phyloP scores from a whole-genome alignment of 306 rosid species.

The Quercus mongolica region DNA sequence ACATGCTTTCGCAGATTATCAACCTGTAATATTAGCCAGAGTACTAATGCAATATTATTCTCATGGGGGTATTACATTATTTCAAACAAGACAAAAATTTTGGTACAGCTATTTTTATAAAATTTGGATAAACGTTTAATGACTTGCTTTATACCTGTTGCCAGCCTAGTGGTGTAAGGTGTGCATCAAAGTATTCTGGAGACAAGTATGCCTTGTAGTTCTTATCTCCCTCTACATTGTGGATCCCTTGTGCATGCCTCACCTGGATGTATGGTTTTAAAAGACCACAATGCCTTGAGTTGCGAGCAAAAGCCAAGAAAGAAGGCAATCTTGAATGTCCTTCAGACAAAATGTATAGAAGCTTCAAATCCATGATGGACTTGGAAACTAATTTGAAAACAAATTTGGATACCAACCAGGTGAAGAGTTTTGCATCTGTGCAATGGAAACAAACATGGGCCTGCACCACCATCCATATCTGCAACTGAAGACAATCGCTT shows the following conservation, averaged over 20 bases:
- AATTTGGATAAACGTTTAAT: background rate
- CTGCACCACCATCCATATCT: constrained; percentile 55
- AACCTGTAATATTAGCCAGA: constrained; percentile 26
- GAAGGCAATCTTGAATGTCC: constrained; percentile 32
- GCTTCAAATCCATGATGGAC: constrained; percentile 25
- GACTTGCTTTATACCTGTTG: constrained; percentile 40
- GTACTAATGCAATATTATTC: background rate
- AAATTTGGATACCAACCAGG: constrained; percentile 37
- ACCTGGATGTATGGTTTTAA: constrained; percentile 47
- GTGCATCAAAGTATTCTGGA: constrained; percentile 53
- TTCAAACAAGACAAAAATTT: background rate
- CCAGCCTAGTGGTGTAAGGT: constrained; percentile 52
- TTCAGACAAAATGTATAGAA: constrained; percentile 19
- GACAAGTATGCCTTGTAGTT: constrained; percentile 42
- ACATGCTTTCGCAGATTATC: constrained; percentile 55
- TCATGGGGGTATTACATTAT: background rate
- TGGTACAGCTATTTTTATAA: background rate
- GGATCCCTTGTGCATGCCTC: constrained; percentile 60
- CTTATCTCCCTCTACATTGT: constrained; percentile 54
- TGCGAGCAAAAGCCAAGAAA: constrained; percentile 26
- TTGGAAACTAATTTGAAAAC: constrained; percentile 5
- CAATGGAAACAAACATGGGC: constrained; percentile 41
- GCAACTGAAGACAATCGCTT: constrained; percentile 23
- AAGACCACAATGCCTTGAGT: constrained; percentile 30
- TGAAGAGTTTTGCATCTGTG: constrained; percentile 55